phyloP scores from a whole-genome alignment of 2,329 filamentous ascomycete species.

The Blastomyces emzantsi region DNA sequence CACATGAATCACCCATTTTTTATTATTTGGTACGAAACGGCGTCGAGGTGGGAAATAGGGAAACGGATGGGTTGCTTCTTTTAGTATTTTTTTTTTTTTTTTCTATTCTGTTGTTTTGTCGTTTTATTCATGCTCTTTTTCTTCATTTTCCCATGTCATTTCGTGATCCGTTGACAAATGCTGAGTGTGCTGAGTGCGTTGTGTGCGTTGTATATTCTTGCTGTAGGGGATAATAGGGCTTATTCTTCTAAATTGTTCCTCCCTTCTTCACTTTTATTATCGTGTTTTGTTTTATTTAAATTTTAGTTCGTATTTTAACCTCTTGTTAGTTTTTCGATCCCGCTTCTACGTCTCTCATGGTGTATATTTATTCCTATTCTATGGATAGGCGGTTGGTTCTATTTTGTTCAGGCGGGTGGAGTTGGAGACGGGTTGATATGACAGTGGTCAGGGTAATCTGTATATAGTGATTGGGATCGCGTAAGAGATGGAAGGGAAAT shows the following conservation, averaged over 20 bases:
- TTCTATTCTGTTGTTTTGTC: slow-evolving; percentile 3
- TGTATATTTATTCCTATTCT: too few relatives aligned
- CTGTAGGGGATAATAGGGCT: slow-evolving; percentile 21
- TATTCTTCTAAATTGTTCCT: too few relatives aligned
- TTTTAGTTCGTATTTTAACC: too few relatives aligned
- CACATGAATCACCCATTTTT: not conserved
- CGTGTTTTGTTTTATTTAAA: slow-evolving; percentile 20
- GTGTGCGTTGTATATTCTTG: slow-evolving; percentile 27
- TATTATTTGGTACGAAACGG: slow-evolving; percentile 11
- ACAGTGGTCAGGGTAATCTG: too few relatives aligned
- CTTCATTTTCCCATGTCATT: not conserved
- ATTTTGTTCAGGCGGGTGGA: too few relatives aligned
- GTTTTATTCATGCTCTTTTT: slow-evolving; percentile 14
- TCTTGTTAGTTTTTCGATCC: too few relatives aligned
- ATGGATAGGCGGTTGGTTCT: too few relatives aligned
- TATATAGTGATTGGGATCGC: too few relatives aligned
- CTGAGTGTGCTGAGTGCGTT: not conserved
- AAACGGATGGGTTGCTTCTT: slow-evolving; percentile 11
- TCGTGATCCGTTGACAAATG: not conserved
- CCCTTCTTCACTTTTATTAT: not conserved
- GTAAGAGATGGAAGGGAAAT: too few relatives aligned
- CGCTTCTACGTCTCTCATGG: too few relatives aligned
- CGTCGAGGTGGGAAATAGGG: slow-evolving; percentile 10
- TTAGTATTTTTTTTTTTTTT: slow-evolving; percentile 22
- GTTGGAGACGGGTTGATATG: too few relatives aligned